phyloP scores from a whole-genome alignment of 345 rosid species.

The Sapria himalayana region DNA sequence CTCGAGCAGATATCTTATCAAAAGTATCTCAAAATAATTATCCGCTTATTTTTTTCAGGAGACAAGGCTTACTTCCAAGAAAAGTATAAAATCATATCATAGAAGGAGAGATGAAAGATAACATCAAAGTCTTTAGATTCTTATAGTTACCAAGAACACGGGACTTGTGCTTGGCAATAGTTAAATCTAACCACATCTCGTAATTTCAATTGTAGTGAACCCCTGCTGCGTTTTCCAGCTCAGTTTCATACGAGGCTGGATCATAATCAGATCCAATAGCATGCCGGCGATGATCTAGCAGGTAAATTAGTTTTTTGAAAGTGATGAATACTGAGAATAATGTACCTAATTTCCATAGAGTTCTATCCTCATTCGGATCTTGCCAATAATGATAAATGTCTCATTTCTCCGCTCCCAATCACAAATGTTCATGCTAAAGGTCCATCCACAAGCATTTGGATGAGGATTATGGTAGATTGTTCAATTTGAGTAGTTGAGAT shows the following conservation, averaged over 20 bases:
- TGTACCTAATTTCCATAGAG: constrained; percentile 94
- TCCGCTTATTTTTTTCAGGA: too few relatives aligned
- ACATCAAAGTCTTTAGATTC: too few relatives aligned
- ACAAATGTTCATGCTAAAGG: constrained; percentile 94
- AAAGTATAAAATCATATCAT: too few relatives aligned
- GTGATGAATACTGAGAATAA: constrained; percentile 91
- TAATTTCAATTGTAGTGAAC: constrained; percentile 91
- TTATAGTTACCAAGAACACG: too few relatives aligned
- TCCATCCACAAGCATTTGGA: constrained; percentile 90
- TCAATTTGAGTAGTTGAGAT: constrained; percentile 90
- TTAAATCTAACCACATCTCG: constrained; percentile 94
- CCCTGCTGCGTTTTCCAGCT: constrained; percentile 69
- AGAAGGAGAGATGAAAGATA: too few relatives aligned
- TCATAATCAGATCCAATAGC: constrained; percentile 86
- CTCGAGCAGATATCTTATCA: too few relatives aligned
- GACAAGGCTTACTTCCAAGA: too few relatives aligned
- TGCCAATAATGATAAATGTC: constrained; percentile 93
- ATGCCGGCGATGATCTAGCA: constrained; percentile 73
- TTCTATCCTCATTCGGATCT: constrained; percentile 88
- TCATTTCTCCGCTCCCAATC: constrained; percentile 85
- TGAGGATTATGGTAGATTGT: constrained; percentile 44
- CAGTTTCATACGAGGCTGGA: constrained; percentile 83
- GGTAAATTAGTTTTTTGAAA: constrained; percentile 68
- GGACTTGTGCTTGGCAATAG: constrained; percentile 56
- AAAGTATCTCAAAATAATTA: too few relatives aligned